Evolutionary conservation across 78 protist genomes (phyloP).

Genomic region (Anaeramoeba flamelloides): DNA sequence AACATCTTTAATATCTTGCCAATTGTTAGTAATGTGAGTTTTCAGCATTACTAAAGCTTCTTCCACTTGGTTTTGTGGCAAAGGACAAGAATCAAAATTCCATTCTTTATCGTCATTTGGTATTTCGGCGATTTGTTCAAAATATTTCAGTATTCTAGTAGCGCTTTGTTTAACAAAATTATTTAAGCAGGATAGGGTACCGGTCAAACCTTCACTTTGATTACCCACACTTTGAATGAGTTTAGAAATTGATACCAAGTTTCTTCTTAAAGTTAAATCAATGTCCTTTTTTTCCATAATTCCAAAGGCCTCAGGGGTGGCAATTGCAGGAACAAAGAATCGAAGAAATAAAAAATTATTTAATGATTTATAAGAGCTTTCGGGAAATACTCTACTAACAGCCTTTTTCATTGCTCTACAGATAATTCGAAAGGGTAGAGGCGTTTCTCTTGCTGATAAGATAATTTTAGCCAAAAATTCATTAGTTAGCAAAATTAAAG

Average conservation of each 20-base stretch:
- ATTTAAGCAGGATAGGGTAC: background rate
- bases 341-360: background rate
- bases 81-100: too few relatives aligned
- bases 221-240: background rate
- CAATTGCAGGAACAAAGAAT: constrained; percentile 1
- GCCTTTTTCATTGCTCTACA: background rate
- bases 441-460: background rate
- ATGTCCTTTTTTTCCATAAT: background rate
- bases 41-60: too few relatives aligned
- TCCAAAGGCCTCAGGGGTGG: background rate
- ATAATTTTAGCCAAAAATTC: background rate
- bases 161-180: background rate
- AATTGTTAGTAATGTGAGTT: too few relatives aligned
- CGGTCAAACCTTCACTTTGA: background rate
- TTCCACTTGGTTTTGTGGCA: too few relatives aligned
- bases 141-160: too few relatives aligned
- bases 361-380: background rate
- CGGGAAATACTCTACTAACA: background rate
- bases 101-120: too few relatives aligned
- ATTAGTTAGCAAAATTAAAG: background rate
- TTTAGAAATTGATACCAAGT: background rate
- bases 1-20: too few relatives aligned
- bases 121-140: too few relatives aligned
- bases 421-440: background rate
- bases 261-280: background rate